phyloP scores from a whole-genome alignment of 805 yeast genomes.

The Candida mattraensis region DNA sequence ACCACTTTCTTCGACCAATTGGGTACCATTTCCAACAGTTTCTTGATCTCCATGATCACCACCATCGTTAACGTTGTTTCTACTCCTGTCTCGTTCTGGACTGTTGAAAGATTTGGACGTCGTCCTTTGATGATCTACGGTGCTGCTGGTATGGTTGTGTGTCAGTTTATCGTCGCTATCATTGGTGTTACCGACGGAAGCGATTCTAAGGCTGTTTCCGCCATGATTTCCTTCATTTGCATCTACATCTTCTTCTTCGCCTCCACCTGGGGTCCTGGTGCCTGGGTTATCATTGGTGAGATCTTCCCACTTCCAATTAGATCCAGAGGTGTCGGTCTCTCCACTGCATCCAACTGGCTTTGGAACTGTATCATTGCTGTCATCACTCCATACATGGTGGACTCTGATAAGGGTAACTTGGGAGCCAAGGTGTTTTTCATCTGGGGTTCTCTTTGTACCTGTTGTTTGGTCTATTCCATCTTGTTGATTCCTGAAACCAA shows the following conservation, averaged over 20 bases:
- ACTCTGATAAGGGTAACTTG: slow-evolving; percentile 58
- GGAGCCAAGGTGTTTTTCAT: slow-evolving; percentile 69
- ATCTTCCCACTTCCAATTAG: slow-evolving; percentile 72
- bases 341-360: slow-evolving; percentile 79
- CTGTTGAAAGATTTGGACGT: slow-evolving; percentile 62
- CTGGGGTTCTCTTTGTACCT: slow-evolving; percentile 54
- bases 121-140: slow-evolving; percentile 49
- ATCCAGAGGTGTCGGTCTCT: slow-evolving; percentile 68
- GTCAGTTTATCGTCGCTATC: slow-evolving; percentile 60
- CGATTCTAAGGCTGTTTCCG: slow-evolving; percentile 30
- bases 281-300: slow-evolving; percentile 66
- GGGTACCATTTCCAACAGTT: slow-evolving; percentile 48
- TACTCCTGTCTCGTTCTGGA: slow-evolving; percentile 55
- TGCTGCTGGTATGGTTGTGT: slow-evolving; percentile 47
- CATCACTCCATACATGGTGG: slow-evolving; percentile 72
- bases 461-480: slow-evolving; percentile 63
- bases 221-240: slow-evolving; percentile 46
- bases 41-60: slow-evolving; percentile 52
- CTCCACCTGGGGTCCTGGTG: slow-evolving; percentile 81
- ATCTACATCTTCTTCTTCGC: slow-evolving; percentile 75
- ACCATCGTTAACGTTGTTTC: slow-evolving; percentile 52
- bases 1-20: slow-evolving; percentile 60
- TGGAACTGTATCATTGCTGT: slow-evolving; percentile 77
- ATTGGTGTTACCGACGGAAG: slow-evolving; percentile 33
- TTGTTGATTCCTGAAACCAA: slow-evolving; percentile 76